phyloP scores from a whole-genome alignment of 2,329 filamentous ascomycete species.

The Apiospora koreana region DNA sequence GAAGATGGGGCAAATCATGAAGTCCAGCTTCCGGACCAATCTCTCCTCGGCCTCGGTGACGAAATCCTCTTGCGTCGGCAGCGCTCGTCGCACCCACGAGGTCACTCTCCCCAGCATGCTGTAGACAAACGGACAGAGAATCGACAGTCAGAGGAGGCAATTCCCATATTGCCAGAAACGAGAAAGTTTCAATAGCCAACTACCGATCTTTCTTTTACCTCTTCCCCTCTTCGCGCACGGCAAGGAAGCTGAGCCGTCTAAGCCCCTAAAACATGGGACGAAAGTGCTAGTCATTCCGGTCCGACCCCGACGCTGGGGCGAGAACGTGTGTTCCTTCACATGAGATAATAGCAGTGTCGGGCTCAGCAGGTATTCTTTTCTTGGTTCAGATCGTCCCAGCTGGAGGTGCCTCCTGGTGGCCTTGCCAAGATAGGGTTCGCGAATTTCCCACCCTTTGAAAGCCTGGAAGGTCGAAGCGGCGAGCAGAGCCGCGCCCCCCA shows the following conservation, averaged over 20 bases:
- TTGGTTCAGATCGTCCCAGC: too few relatives aligned
- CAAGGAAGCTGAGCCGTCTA: not conserved
- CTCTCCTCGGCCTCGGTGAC: constrained; percentile 31
- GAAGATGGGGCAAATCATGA: constrained; percentile 41
- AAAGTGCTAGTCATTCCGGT: not conserved
- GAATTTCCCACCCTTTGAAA: not conserved
- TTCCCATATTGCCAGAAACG: not conserved
- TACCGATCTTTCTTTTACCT: not conserved
- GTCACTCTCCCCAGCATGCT: not conserved
- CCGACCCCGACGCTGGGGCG: not conserved
- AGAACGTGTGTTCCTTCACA: not conserved
- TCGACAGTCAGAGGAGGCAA: not conserved
- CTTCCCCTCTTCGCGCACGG: not conserved
- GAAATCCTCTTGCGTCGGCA: not conserved
- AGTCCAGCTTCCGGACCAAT: constrained; percentile 42
- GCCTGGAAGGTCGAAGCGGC: not conserved
- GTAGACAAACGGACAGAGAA: not conserved
- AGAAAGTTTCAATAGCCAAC: not conserved
- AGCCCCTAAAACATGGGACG: not conserved
- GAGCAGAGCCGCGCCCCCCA: not conserved
- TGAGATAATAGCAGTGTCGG: not conserved
- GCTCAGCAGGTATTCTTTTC: not conserved
- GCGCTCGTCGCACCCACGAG: not conserved
- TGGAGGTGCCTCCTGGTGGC: not conserved
- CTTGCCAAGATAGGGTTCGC: not conserved